Percentiles rank a stretch among this genome's conserved stretches.
phyloP scores from a whole-genome alignment of 2,329 filamentous ascomycete species.

The Trichoderma afroharzianum region DNA sequence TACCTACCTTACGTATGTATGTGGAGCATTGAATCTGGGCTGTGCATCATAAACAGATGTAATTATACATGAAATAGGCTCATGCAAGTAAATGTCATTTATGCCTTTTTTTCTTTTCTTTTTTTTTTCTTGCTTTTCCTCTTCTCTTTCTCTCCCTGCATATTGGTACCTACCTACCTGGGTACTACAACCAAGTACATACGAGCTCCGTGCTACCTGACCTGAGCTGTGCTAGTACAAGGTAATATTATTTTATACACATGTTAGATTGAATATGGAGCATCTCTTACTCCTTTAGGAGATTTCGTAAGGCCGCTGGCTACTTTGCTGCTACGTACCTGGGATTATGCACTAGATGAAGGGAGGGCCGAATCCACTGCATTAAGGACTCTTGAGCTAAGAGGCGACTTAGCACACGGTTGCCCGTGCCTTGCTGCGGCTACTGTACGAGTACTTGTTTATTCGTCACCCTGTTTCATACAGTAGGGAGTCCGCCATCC shows the following conservation, averaged over 20 bases:
- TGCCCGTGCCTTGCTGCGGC: slow-evolving; percentile 5
- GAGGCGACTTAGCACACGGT: slow-evolving; percentile 8
- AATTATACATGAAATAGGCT: neutral
- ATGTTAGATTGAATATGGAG: neutral
- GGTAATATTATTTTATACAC: neutral
- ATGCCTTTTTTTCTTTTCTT: neutral
- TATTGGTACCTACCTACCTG: neutral
- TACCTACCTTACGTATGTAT: neutral
- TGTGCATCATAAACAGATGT: neutral
- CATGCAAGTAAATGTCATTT: neutral
- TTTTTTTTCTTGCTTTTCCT: neutral
- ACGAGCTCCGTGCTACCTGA: neutral
- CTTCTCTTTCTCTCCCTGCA: neutral
- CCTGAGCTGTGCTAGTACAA: neutral
- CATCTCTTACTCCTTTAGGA: neutral
- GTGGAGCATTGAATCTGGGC: neutral
- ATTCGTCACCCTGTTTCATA: slow-evolving; percentile 17
- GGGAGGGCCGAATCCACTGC: slow-evolving; percentile 2
- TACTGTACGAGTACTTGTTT: slow-evolving; percentile 7
- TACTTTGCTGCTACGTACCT: neutral
- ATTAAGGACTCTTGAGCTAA: slow-evolving; percentile 2
- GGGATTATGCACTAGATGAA: slow-evolving; percentile 4
- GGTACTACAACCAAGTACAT: neutral
- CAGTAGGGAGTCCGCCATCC: slow-evolving; percentile 16
- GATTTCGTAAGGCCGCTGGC: neutral